Percentiles rank a stretch among this genome's conserved stretches.
These are phyloP conservation scores for Vitis amurensis DNA, from an alignment of 164 flowering plant species.

Conservation along the genomic window DNA sequence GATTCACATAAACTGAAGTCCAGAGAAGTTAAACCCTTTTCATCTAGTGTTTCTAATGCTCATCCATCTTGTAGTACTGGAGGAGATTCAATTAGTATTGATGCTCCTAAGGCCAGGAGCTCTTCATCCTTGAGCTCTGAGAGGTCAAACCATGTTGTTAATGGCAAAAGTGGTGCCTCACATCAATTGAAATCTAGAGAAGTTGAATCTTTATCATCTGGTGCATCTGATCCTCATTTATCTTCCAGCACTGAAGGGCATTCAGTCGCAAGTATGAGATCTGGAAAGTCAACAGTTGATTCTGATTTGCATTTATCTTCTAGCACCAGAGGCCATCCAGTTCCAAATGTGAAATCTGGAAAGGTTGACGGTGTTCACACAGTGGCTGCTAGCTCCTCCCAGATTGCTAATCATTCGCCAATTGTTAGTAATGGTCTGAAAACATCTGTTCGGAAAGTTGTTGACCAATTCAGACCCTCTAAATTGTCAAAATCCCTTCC, in stretches of 20 bases:
- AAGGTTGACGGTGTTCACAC: conserved; percentile 20
- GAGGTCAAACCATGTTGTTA: conserved; percentile 15
- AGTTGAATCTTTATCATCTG: conserved; percentile 19
- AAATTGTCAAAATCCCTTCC: conserved; percentile 38
- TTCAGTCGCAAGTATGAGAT: conserved; percentile 11
- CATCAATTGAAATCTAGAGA: conserved; percentile 23
- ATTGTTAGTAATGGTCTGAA: conserved; percentile 48
- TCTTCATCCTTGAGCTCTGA: conserved; percentile 16
- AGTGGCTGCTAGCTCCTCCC: conserved; percentile 15
- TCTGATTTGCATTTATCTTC: conserved; percentile 27
- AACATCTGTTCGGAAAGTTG: conserved; percentile 60
- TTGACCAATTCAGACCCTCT: conserved; percentile 56
- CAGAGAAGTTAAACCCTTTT: conserved; percentile 21
- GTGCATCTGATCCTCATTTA: conserved; percentile 25
- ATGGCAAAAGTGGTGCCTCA: conserved; percentile 14
- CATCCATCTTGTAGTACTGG: conserved; percentile 16
- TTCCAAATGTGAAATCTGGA: conserved; percentile 24
- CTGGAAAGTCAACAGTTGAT: conserved; percentile 19
- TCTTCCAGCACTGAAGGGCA: conserved; percentile 17
- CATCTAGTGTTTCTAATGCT: conserved; percentile 21
- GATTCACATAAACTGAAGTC: conserved; percentile 12
- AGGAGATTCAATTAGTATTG: conserved; percentile 10
- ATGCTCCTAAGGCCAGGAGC: conserved; percentile 10
- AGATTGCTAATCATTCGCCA: conserved; percentile 19
- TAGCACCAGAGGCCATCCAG: conserved; percentile 10